Evolutionary conservation across 768 basidiomycete species (phyloP), one percentile per base, ranked within the genome.

Genomic region (Mycena galericulata): DNA sequence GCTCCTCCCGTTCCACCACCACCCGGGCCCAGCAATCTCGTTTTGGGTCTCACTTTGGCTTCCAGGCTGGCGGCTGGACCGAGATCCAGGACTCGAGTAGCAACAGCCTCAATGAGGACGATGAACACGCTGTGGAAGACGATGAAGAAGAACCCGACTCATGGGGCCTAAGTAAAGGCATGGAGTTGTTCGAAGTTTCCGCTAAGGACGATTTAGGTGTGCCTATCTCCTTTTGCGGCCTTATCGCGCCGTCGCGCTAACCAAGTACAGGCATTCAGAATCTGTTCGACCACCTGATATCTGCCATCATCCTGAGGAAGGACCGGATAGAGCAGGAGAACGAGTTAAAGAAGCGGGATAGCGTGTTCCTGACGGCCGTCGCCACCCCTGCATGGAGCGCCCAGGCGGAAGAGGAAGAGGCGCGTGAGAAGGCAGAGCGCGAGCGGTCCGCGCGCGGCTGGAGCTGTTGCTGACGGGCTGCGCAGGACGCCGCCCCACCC

Each of bases 111-210:
- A 85, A 87, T 50, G 91, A 90, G 77, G 88, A 88, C 46, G 90
- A 93, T 22, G 88, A 88, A 56, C 86, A 91, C 40, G 84, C 81
- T 17, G 78, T 82, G 7, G 87, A 86, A 22, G 81, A 81, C 10
- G 77, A 77, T 4, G 79, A 75, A 11, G 84, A 87, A 36, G 87
- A 88, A 64, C 81, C 82, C 43, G 92, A 92, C n/a, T n/a, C n/a
- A 75, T 94, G 92, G 91, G 92, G 93, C 7, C 84, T 92, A 41
- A 89, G 86, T 75, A 92, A 92, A 76, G 92, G 90, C 68, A 94
- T 96, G 90, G 92, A 93, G 75, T 85, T 97, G 20, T 94, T 93
- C 71, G 94, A 97, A 76, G 94, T 97, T 22, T 96, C 94, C 47
- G 92, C 96, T 59, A 96, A 96, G 79, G 95, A 96, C 73, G 92